Evolutionary conservation across 2,329 filamentous ascomycete species (phyloP).

Genomic region (Colletotrichum costaricense): DNA sequence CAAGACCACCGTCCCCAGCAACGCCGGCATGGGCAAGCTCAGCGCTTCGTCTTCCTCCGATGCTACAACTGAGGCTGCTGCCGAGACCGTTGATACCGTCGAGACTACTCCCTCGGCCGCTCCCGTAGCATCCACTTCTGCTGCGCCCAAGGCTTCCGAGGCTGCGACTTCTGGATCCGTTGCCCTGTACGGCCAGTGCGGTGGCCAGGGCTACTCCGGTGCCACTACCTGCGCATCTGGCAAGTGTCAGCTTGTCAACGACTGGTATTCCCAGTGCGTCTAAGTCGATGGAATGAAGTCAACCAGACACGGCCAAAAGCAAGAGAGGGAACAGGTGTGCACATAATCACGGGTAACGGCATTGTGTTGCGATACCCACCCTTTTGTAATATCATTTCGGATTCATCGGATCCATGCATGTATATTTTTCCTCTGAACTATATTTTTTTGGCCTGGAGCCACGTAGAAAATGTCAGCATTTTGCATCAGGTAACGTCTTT

Average conservation of each 20-base stretch:
- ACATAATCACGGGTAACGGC: neutral
- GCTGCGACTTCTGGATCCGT: slow-evolving; percentile 35
- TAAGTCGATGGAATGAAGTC: neutral
- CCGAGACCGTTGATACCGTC: neutral
- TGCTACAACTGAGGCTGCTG: neutral
- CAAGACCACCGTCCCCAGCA: slow-evolving; percentile 28
- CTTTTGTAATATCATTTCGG: neutral
- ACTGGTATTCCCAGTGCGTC: slow-evolving; percentile 39
- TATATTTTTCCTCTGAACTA: neutral
- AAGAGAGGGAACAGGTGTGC: neutral
- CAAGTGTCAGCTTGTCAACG: slow-evolving; percentile 34
- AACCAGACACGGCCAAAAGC: neutral
- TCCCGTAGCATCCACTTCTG: neutral
- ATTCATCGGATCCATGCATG: neutral
- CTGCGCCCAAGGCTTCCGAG: slow-evolving; percentile 1
- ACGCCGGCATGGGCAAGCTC: slow-evolving; percentile 29
- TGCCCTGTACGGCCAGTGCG: slow-evolving; percentile 50
- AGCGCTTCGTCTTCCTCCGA: slow-evolving; percentile 5
- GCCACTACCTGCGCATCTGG: slow-evolving; percentile 37
- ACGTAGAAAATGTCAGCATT: neutral
- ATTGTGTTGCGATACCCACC: neutral
- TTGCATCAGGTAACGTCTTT: neutral
- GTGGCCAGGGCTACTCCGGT: slow-evolving; percentile 37
- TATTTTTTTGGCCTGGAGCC: neutral
- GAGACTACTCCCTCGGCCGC: neutral